Percentiles rank a stretch among this genome's conserved stretches.
Conservation (phyloP, 2,329 filamentous ascomycete genomes). For the Penicillium sp. region DNA sequence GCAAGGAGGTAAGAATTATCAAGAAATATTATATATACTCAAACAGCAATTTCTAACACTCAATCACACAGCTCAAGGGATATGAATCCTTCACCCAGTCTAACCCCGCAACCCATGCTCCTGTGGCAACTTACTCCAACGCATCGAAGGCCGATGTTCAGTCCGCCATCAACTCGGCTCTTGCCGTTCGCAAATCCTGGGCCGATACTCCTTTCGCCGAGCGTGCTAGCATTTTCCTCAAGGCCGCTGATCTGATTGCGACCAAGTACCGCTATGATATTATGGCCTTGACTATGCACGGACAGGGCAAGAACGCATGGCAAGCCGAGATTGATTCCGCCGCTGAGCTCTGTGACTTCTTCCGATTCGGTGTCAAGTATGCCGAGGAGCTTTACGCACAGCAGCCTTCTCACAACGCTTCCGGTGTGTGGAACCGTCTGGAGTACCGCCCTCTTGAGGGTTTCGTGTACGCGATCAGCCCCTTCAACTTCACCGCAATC, state of each 20-base stretch:
- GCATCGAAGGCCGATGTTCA: slow-evolving; percentile 74
- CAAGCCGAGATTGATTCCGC: slow-evolving; percentile 98
- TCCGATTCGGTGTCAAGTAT: slow-evolving; percentile 88
- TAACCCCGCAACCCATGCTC: slow-evolving; percentile 78
- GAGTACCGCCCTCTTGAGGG: slow-evolving; percentile 89
- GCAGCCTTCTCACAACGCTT: slow-evolving; percentile 79
- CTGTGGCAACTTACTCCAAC: slow-evolving; percentile 80
- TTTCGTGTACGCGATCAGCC: slow-evolving; percentile 90
- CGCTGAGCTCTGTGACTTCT: slow-evolving; percentile 87
- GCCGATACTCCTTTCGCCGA: slow-evolving; percentile 84
- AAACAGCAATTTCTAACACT: background rate
- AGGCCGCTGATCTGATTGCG: slow-evolving; percentile 86
- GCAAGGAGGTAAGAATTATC: slow-evolving; percentile 63
- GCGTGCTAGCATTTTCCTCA: slow-evolving; percentile 88
- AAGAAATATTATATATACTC: background rate
- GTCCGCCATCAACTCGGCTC: slow-evolving; percentile 75
- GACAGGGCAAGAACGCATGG: slow-evolving; percentile 98
- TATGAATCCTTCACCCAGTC: slow-evolving; percentile 57
- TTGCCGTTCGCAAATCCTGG: slow-evolving; percentile 84
- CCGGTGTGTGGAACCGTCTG: slow-evolving; percentile 86
- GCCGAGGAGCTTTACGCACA: slow-evolving; percentile 85
- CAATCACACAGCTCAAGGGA: slow-evolving; percentile 28
- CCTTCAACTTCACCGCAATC: slow-evolving; percentile 97
- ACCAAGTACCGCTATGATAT: slow-evolving; percentile 95
- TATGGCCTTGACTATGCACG: slow-evolving; percentile 93